These are phyloP conservation scores for Ploettnerulaceae sp. DNA, from an alignment of 2,329 filamentous ascomycete genomes.

Conservation along the genomic window DNA sequence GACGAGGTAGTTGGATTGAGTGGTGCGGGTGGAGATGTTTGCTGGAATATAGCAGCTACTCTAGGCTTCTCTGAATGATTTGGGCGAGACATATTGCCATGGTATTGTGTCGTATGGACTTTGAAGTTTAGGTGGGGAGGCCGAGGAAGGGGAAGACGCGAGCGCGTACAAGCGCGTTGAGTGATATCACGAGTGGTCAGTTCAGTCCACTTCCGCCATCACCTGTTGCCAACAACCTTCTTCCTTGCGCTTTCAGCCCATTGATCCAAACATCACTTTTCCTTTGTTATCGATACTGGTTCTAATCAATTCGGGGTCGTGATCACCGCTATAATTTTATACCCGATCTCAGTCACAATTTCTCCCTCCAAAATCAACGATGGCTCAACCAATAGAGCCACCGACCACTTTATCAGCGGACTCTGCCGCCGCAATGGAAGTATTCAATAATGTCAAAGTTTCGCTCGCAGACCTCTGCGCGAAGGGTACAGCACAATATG, in stretches of 20 bases:
- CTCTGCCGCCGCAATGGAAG: slow-evolving; percentile 26
- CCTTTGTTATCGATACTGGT: not conserved
- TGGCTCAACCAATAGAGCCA: slow-evolving; percentile 31
- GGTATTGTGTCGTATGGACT: not conserved
- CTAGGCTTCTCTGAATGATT: slow-evolving; percentile 24
- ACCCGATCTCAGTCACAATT: not conserved
- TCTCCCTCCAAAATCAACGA: slow-evolving; percentile 11
- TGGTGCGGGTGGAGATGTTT: slow-evolving; percentile 25
- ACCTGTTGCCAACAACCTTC: slow-evolving; percentile 6
- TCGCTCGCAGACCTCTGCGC: slow-evolving; percentile 72
- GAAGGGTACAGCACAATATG: slow-evolving; percentile 79
- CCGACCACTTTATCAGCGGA: slow-evolving; percentile 20
- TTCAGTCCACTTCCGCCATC: not conserved
- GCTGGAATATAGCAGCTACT: slow-evolving; percentile 29
- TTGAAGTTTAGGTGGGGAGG: not conserved
- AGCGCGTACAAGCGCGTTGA: slow-evolving; percentile 1
- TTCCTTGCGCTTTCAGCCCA: slow-evolving; percentile 1
- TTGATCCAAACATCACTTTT: not conserved
- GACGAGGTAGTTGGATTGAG: slow-evolving; percentile 72
- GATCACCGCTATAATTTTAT: not conserved
- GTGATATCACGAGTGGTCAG: not conserved
- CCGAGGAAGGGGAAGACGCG: slow-evolving; percentile 14
- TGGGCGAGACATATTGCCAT: slow-evolving; percentile 26
- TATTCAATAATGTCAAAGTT: slow-evolving; percentile 43
- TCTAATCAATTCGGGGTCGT: not conserved